A percentile compares a stretch with the other conserved stretches of the same genome.
Conservation (phyloP, 1,139 yeast genomes). For the Protomyces gravidus region DNA sequence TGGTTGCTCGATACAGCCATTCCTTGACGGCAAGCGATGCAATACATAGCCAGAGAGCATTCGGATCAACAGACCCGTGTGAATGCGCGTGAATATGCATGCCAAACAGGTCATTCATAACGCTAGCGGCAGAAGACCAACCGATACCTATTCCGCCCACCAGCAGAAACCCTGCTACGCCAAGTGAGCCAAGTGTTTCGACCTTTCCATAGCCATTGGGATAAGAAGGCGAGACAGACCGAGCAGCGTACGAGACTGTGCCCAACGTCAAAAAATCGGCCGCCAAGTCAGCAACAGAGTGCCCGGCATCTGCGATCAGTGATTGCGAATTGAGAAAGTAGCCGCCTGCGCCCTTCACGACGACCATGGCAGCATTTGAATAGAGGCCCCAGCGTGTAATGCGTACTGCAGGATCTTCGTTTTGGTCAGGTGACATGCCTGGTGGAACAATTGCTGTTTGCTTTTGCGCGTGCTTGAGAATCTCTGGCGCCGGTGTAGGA, state of each 20-base stretch:
- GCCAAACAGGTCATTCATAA: constrained; percentile 34
- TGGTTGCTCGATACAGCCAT: constrained; percentile 75
- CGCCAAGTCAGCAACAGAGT: constrained; percentile 58
- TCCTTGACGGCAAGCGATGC: constrained; percentile 84
- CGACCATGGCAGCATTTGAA: constrained; percentile 79
- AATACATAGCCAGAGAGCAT: constrained; percentile 94
- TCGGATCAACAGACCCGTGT: constrained; percentile 54
- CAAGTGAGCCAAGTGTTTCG: constrained; percentile 84
- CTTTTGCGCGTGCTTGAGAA: neutral
- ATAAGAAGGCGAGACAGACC: constrained; percentile 59
- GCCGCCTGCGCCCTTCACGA: constrained; percentile 84
- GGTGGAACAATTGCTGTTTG: neutral
- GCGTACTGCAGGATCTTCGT: constrained; percentile 76
- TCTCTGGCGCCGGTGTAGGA: neutral
- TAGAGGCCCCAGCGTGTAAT: constrained; percentile 88
- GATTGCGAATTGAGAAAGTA: constrained; percentile 91
- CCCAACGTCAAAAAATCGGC: constrained; percentile 85
- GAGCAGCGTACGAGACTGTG: constrained; percentile 73
- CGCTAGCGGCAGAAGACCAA: constrained; percentile 31
- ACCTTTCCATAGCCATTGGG: constrained; percentile 92
- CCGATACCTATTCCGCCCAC: constrained; percentile 91
- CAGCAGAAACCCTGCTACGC: constrained; percentile 75
- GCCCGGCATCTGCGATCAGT: constrained; percentile 87
- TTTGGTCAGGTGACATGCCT: neutral
- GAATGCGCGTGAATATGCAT: constrained; percentile 44